Evolutionary conservation across 768 basidiomycete genomes (phyloP), one percentile per base, ranked within the genome.

Genomic region (Polyporus arcularius): DNA sequence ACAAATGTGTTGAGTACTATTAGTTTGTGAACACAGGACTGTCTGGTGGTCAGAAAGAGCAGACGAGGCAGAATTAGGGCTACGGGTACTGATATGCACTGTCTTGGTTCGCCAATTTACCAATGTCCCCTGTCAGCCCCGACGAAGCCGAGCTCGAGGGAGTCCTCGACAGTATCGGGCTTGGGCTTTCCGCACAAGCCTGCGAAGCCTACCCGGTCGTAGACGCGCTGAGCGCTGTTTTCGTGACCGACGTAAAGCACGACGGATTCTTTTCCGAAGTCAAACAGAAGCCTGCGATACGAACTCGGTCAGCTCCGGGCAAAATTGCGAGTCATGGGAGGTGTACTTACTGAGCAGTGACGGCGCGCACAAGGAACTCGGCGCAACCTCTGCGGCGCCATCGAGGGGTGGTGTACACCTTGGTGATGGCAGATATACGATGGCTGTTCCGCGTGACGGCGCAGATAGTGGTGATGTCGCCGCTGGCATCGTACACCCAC

Each of bases 381-480:
- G 84, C 85, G 66, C 79, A 80, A 6, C 85, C 80, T 38, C 68
- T 70, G 12, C 78, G 72, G 57, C 83, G 70, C 75, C 76, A 82
- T 28, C 67, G 65, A 0, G 76, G 74, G 35, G 77, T 75, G 18
- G 84, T 86, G 67, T 80, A 83, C 1, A 85, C 84, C 68, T 85
- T 86, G 8, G 84, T 83, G 64, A 85, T 83, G 3, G 81, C 82
- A 14, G 81, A 78, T 26, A 84, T 80, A 11, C 72, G 73, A 57
- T 75, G 68, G 12, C 80, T 81, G 53, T 75, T 75, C n/a, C 84
- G 79, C n/a, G 84, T 81, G 21, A 80, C 82, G 15, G 84, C 84
- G 48, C 83, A 84, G 43, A 86, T 79, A 18, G 79, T 80, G 4
- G 82, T 75, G 52, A 82, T 69, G 52, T 76, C 72, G 2, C 74